Conservation (phyloP, 176 grass and related monocot genomes). For the Avena atlantica region DNA sequence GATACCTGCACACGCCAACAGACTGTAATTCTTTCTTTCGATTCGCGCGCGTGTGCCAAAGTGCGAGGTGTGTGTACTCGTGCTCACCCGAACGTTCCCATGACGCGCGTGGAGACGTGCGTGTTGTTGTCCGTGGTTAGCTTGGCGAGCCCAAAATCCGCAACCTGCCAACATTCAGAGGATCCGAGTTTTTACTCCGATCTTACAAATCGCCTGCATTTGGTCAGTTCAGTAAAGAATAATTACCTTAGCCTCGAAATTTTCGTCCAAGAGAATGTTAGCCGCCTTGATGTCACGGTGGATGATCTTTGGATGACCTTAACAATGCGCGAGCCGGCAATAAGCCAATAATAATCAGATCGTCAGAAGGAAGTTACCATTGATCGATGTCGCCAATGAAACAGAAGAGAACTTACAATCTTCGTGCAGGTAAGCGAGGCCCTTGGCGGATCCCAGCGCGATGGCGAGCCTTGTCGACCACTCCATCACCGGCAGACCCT, state of each 20-base stretch:
- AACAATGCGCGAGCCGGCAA: no score
- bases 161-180: slow-evolving; percentile 56
- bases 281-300: slow-evolving; percentile 95
- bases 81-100: slow-evolving; percentile 94
- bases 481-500: slow-evolving; percentile 69
- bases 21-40: neutral
- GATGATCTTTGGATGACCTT: slow-evolving; percentile 93
- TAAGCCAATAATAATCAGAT: no score
- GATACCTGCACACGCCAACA: slow-evolving; percentile 49
- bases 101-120: slow-evolving; percentile 95
- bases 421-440: slow-evolving; percentile 96
- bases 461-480: slow-evolving; percentile 80
- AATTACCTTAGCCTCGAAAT: slow-evolving; percentile 83
- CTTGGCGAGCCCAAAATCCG: slow-evolving; percentile 92
- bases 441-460: slow-evolving; percentile 90
- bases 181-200: no score
- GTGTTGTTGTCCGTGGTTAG: slow-evolving; percentile 87
- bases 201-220: neutral
- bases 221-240: neutral
- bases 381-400: neutral
- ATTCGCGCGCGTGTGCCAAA: neutral
- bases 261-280: slow-evolving; percentile 92
- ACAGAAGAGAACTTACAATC: slow-evolving; percentile 60
- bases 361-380: no score
- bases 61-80: neutral